These are phyloP conservation scores for Cyclocybe cylindracea DNA, from an alignment of 768 basidiomycete genomes.

Conservation along the genomic window DNA sequence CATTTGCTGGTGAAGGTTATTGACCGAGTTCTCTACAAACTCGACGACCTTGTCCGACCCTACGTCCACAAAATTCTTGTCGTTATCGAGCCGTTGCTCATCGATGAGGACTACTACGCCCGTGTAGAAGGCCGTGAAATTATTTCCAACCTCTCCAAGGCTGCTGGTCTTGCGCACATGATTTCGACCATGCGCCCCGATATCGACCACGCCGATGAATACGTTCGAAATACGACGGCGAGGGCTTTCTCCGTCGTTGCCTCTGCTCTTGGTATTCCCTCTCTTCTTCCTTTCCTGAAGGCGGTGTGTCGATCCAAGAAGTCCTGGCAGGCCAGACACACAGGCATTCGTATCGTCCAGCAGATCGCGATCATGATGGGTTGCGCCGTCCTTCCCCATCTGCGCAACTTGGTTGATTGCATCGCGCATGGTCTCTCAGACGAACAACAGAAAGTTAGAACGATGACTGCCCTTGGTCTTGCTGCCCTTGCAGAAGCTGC, in stretches of 20 bases:
- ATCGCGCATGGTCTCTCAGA: slow-evolving; percentile 92
- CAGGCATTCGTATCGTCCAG: slow-evolving; percentile 98
- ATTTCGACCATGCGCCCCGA: slow-evolving; percentile 99
- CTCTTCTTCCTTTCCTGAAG: slow-evolving; percentile 96
- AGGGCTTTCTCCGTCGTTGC: slow-evolving; percentile 99
- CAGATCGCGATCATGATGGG: slow-evolving; percentile 99
- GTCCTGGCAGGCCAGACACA: slow-evolving; percentile 99
- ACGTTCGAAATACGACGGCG: slow-evolving; percentile 98
- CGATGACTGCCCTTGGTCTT: slow-evolving; percentile 90
- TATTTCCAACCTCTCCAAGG: slow-evolving; percentile 97
- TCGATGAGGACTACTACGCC: slow-evolving; percentile 96
- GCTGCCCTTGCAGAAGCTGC: slow-evolving; percentile 97
- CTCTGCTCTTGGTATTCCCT: slow-evolving; percentile 96
- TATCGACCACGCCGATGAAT: slow-evolving; percentile 99
- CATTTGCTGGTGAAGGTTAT: slow-evolving; percentile 99
- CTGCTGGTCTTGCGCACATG: slow-evolving; percentile 99
- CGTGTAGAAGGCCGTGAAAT: slow-evolving; percentile 99
- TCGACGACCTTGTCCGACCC: slow-evolving; percentile 97
- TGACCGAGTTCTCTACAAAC: slow-evolving; percentile 97
- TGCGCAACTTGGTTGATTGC: slow-evolving; percentile 94
- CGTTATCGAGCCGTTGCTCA: slow-evolving; percentile 97
- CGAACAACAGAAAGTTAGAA: slow-evolving; percentile 95
- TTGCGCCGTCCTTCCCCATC: slow-evolving; percentile 94
- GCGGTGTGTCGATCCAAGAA: slow-evolving; percentile 99
- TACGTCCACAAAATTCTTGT: slow-evolving; percentile 99